These are phyloP conservation scores for Aspergillus hiratsukae DNA, from an alignment of 2,329 filamentous ascomycete species.

Conservation along the genomic window DNA sequence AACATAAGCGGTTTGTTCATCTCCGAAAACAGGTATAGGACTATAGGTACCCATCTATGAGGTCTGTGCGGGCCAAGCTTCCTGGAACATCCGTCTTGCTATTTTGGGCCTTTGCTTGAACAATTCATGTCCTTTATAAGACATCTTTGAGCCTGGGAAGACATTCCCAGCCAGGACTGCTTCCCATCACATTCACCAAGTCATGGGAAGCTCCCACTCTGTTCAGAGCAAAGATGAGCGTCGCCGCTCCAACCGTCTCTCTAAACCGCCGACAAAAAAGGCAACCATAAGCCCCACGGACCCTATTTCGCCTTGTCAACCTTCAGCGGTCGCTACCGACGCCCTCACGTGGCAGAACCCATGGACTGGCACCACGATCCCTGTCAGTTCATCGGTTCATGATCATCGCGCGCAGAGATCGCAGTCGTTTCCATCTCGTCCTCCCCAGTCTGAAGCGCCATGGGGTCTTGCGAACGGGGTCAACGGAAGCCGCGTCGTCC, in stretches of 20 bases:
- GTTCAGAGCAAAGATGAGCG: constrained; percentile 28
- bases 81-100: not conserved
- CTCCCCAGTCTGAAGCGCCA: constrained; percentile 10
- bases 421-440: constrained; percentile 20
- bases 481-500: constrained; percentile 2
- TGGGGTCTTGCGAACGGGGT: constrained; percentile 2
- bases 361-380: constrained; percentile 27
- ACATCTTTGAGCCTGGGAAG: constrained; percentile 5
- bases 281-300: constrained; percentile 9
- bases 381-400: constrained; percentile 11
- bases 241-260: constrained; percentile 32
- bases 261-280: constrained; percentile 32
- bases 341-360: constrained; percentile 30
- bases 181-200: constrained; percentile 10
- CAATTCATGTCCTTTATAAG: constrained; percentile 3
- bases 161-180: constrained; percentile 10
- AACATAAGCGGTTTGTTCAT: not conserved
- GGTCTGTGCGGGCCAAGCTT: not conserved
- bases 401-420: constrained; percentile 11
- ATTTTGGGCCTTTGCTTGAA: not conserved
- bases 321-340: constrained; percentile 1
- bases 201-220: constrained; percentile 37
- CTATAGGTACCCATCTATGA: not conserved
- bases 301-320: constrained; percentile 12
- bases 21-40: not conserved